Evolutionary conservation across 2,329 filamentous ascomycete genomes (phyloP).

Genomic region (Podosphaera xanthii): DNA sequence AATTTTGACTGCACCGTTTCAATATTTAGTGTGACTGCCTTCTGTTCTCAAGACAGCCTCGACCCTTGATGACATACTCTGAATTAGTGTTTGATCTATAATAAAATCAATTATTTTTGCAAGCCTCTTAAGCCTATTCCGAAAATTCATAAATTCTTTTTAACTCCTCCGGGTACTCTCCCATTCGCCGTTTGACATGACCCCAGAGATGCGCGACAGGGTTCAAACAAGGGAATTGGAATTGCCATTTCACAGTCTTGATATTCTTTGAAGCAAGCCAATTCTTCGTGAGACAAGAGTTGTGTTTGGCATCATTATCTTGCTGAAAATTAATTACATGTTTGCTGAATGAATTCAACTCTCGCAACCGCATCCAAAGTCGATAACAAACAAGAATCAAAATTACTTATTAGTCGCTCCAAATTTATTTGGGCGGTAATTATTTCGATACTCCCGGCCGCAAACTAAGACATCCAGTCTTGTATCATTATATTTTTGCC

Average conservation of each 20-base stretch:
- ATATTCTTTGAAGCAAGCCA: not conserved
- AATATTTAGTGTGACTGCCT: not conserved
- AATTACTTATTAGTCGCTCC: not conserved
- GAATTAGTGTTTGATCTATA: not conserved
- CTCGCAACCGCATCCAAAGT: not conserved
- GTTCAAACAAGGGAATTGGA: too few species aligned
- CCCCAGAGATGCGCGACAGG: not conserved
- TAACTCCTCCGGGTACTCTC: not conserved
- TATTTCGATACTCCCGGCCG: not conserved
- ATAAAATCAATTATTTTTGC: not conserved
- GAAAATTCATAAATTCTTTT: not conserved
- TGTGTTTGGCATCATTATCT: not conserved
- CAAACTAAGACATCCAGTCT: too few species aligned
- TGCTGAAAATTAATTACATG: not conserved
- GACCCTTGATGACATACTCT: not conserved
- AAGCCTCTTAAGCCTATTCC: not conserved
- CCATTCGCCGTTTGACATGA: not conserved
- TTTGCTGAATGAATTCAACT: not conserved
- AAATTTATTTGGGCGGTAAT: not conserved
- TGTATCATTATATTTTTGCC: too few species aligned
- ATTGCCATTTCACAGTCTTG: not conserved
- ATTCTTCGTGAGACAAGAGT: not conserved
- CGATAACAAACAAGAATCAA: not conserved
- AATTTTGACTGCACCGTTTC: not conserved
- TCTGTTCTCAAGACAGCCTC: not conserved